Evolutionary conservation across 768 basidiomycete species (phyloP).

Genomic region (Tulasnella sp.): DNA sequence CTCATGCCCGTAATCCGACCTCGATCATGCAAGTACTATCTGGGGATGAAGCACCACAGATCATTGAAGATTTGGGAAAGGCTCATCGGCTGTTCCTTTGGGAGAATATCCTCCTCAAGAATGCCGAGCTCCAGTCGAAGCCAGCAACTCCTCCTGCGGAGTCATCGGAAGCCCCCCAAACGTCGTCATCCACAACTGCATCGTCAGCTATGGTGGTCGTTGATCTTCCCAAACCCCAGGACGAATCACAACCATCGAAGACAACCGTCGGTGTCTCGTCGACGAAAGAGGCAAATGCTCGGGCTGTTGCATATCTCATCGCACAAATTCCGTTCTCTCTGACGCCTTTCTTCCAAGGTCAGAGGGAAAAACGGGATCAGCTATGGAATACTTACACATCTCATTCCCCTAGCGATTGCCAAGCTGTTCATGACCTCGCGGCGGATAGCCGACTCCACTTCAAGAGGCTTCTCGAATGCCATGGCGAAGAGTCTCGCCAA

Average conservation of each 20-base stretch:
- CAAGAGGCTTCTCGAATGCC: slow-evolving; percentile 71
- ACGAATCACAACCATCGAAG: slow-evolving; percentile 45
- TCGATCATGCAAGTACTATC: slow-evolving; percentile 72
- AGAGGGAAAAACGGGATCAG: slow-evolving; percentile 30
- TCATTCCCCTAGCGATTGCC: slow-evolving; percentile 60
- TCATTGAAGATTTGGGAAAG: slow-evolving; percentile 68
- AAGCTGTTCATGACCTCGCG: slow-evolving; percentile 76
- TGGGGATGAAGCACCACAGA: slow-evolving; percentile 56
- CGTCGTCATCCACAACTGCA: neutral
- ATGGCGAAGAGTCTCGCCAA: slow-evolving; percentile 65
- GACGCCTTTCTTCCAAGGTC: slow-evolving; percentile 85
- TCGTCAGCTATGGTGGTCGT: slow-evolving; percentile 11
- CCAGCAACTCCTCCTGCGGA: neutral
- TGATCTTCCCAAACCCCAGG: slow-evolving; percentile 39
- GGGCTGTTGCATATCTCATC: slow-evolving; percentile 10
- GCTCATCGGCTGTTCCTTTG: slow-evolving; percentile 79
- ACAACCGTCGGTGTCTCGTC: slow-evolving; percentile 15
- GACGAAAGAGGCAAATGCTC: slow-evolving; percentile 22
- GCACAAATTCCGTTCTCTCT: slow-evolving; percentile 40
- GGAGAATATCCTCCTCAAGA: slow-evolving; percentile 80
- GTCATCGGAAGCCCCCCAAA: neutral
- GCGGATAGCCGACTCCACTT: slow-evolving; percentile 67
- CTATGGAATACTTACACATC: slow-evolving; percentile 15
- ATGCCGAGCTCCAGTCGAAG: slow-evolving; percentile 30
- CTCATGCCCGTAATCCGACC: slow-evolving; percentile 73